These are phyloP conservation scores for Citrus mangshanensis DNA, from an alignment of 345 rosid genomes.

Conservation along the genomic window DNA sequence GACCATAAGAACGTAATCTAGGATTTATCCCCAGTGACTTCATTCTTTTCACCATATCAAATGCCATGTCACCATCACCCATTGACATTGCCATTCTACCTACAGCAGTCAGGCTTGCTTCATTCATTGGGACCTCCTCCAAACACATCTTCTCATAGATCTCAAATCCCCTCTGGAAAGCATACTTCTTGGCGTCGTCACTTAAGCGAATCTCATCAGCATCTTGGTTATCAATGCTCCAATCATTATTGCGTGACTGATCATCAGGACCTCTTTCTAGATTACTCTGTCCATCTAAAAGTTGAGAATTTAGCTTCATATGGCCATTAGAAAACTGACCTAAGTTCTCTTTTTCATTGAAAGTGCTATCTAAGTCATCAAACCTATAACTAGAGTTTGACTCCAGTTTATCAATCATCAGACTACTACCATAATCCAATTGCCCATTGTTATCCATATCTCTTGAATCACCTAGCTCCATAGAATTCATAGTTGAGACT, in stretches of 20 bases:
- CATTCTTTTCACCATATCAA: constrained; percentile 69
- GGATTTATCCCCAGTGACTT: constrained; percentile 48
- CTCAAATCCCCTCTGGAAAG: constrained; percentile 52
- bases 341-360: constrained; percentile 10
- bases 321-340: constrained; percentile 14
- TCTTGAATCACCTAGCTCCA: constrained; percentile 6
- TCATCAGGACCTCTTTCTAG: background rate
- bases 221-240: constrained; percentile 1
- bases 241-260: constrained; percentile 2
- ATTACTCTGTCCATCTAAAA: constrained; percentile 4
- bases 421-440: background rate
- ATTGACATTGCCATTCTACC: constrained; percentile 67
- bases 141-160: constrained; percentile 47
- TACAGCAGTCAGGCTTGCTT: constrained; percentile 57
- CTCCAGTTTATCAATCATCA: constrained; percentile 9
- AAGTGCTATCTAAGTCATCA: constrained; percentile 13
- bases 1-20: constrained; percentile 59
- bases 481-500: constrained; percentile 7
- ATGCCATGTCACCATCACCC: constrained; percentile 65
- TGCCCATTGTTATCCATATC: constrained; percentile 3
- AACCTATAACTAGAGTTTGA: constrained; percentile 2
- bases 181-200: constrained; percentile 52
- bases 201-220: constrained; percentile 31
- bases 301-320: constrained; percentile 10
- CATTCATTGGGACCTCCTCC: constrained; percentile 49